A percentile compares a stretch with the other conserved stretches of the same genome.
phyloP scores from a whole-genome alignment of 176 grass and related monocot species.

The Avena insularis region DNA sequence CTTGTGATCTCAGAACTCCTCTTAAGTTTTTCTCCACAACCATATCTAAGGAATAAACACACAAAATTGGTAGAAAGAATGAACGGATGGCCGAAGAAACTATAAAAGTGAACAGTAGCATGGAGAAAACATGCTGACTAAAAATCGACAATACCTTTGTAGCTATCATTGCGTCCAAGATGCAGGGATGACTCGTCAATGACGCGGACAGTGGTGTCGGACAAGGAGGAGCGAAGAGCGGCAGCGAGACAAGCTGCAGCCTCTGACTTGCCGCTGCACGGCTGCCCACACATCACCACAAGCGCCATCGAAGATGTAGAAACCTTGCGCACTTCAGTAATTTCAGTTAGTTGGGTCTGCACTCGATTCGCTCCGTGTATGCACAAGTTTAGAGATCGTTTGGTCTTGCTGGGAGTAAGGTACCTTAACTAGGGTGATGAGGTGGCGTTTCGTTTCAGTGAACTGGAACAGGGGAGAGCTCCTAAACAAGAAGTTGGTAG shows the following conservation, averaged over 20 bases:
- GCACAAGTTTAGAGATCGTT: not conserved
- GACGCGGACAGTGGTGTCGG: constrained; percentile 55
- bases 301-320: constrained; percentile 61
- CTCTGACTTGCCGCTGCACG: constrained; percentile 86
- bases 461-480: not conserved
- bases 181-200: constrained; percentile 87
- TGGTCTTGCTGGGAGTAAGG: not conserved
- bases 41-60: constrained; percentile 70
- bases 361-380: not conserved
- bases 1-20: constrained; percentile 92
- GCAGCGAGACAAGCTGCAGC: constrained; percentile 62
- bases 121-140: not conserved
- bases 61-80: not conserved
- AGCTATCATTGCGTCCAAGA: constrained; percentile 89
- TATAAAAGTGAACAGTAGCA: not conserved
- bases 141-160: constrained; percentile 47
- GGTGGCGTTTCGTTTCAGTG: not conserved
- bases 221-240: constrained; percentile 43
- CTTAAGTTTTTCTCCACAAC: constrained; percentile 89
- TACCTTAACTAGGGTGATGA: not conserved
- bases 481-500: not conserved
- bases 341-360: not conserved
- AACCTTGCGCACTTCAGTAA: not conserved
- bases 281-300: constrained; percentile 95
- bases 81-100: not conserved